phyloP scores from a whole-genome alignment of 768 basidiomycete genomes.

The Tephrocybe sp. region DNA sequence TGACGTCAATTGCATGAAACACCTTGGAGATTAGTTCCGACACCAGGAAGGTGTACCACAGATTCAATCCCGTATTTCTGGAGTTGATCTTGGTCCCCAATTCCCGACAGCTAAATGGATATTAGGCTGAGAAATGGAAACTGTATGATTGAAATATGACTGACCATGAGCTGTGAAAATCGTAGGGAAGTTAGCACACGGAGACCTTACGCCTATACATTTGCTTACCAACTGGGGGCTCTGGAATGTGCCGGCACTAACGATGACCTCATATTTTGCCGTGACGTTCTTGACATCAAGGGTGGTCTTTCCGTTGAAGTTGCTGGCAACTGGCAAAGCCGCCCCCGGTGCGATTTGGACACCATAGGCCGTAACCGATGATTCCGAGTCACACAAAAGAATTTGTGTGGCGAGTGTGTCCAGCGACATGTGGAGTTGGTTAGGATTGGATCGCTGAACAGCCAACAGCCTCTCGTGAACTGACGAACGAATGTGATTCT shows the following conservation, averaged over 20 bases:
- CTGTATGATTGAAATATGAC: background rate
- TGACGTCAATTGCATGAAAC: background rate
- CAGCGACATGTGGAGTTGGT: constrained; percentile 17
- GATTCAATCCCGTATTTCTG: constrained; percentile 22
- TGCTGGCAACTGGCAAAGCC: constrained; percentile 24
- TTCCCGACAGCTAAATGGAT: constrained; percentile 28
- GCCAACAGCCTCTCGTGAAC: constrained; percentile 21
- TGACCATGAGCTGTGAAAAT: constrained; percentile 21
- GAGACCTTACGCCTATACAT: too few species aligned
- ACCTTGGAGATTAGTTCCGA: constrained; percentile 36
- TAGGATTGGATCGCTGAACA: constrained; percentile 11
- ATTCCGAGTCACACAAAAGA: constrained; percentile 16
- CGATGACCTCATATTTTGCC: constrained; percentile 24
- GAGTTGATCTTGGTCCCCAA: constrained; percentile 27
- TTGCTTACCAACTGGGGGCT: constrained; percentile 24
- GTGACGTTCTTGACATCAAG: constrained; percentile 19
- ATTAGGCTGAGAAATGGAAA: background rate
- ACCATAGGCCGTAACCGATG: constrained; percentile 20
- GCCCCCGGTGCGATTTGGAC: constrained; percentile 22
- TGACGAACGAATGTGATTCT: constrained; percentile 23
- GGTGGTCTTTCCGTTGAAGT: constrained; percentile 20
- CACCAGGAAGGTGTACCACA: constrained; percentile 29
- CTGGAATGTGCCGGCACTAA: constrained; percentile 27
- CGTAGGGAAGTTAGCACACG: background rate
- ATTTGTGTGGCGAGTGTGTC: constrained; percentile 27